Evolutionary conservation across 441 rosid species (phyloP), one percentile per base, ranked within the genome.

Genomic region (Croton laevigatus): DNA sequence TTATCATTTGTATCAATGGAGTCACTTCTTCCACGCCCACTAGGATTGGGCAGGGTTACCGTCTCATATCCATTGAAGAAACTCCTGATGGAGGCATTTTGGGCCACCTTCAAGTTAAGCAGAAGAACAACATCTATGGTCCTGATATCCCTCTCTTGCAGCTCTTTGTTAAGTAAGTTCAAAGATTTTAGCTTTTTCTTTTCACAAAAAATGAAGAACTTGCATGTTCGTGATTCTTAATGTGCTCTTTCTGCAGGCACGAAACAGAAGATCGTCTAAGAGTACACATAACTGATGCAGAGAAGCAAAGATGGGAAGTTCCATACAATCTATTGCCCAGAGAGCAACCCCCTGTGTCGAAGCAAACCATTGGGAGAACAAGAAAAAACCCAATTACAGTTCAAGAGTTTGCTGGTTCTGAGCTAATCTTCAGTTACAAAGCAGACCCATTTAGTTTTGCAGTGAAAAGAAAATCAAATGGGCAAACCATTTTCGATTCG

Each of bases 291-390:
- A 93, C 99, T 0, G 99, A 95, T 76, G 94, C 98, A 3, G 77
- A 79, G 81, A 85, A 89, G 74, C 86, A 81, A 75, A 75, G 98
- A 74, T 95, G 99, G 99, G 99, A 93, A 74, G 97, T 95, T 0
- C 99, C 99, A 0, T 93, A 91, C 86, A 79, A 82, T 67, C 90
- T 95, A 42, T 75, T 95, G 46, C 98, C 96, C 0, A 79, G 98
- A 65, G 94, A 93, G 59, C 80, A 80, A 46, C 91, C 98, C 0
- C 95, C 95, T 27, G 76, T 65, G 27, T 36, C 72, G 59, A 87
- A 85, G 48, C 82, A 80, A 71, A 70, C 80, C 11, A 82, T 83
- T 57, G 84, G 89, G 64, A 81, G 82, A 68, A 73, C 92, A 0
- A 68, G 90, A 68, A 89, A 85, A 73, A 80, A 76, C 68, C 86